These are phyloP conservation scores for Volvox carteri DNA, from an alignment of 163 green algal genomes.

Conservation along the genomic window DNA sequence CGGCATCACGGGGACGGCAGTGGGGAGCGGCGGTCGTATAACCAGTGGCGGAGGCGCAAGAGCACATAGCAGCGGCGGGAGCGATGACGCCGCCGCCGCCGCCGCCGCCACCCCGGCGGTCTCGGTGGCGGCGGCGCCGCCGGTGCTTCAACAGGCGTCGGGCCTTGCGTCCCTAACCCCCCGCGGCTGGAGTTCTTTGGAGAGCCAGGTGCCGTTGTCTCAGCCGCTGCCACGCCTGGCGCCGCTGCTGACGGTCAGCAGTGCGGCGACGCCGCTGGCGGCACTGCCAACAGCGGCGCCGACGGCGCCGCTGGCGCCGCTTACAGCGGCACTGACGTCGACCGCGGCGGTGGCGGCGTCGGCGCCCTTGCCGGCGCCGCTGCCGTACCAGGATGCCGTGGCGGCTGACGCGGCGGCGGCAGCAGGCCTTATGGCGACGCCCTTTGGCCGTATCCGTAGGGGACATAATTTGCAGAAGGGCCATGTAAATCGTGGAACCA, in stretches of 20 bases:
- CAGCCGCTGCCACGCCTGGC: not conserved
- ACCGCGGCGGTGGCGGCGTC: not conserved
- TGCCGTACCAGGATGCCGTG: not conserved
- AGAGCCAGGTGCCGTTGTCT: not conserved
- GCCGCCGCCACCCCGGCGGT: no score
- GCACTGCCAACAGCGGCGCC: not conserved
- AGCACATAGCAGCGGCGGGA: not conserved
- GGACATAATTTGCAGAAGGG: not conserved
- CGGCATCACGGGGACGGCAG: not conserved
- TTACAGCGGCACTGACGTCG: not conserved
- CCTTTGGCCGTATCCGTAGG: not conserved
- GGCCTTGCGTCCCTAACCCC: not conserved
- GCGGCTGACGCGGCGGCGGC: not conserved
- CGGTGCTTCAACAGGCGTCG: not conserved
- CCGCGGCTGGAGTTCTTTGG: not conserved
- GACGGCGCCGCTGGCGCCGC: not conserved
- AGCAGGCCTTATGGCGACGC: not conserved
- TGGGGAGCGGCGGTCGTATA: not conserved
- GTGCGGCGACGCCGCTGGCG: not conserved
- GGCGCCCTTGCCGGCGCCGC: not conserved
- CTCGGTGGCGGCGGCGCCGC: not conserved
- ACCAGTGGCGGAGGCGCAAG: not conserved
- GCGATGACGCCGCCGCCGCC: not conserved
- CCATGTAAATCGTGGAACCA: no score
- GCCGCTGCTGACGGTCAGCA: conserved; percentile 8